Conservation (phyloP, 148 eudicot genomes). For the Gaultheria prostrata region DNA sequence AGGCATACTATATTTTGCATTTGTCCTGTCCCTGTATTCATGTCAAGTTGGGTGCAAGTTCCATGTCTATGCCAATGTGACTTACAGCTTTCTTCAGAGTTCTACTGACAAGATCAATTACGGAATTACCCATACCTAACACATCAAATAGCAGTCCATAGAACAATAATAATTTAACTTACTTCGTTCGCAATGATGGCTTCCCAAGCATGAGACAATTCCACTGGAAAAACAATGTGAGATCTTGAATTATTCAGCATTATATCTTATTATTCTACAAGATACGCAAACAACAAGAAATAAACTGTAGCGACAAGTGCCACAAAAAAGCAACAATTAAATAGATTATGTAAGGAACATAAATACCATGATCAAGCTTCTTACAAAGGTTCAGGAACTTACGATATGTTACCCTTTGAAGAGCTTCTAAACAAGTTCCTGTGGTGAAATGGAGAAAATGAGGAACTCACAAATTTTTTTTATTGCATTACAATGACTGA, state of each 20-base stretch:
- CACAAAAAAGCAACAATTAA: too few species aligned
- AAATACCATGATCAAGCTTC: background rate
- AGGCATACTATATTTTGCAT: background rate
- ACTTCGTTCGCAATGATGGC: conserved; percentile 7
- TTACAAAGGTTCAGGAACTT: conserved; percentile 7
- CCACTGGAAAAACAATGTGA: conserved; percentile 14
- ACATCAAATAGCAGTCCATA: background rate
- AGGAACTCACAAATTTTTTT: background rate
- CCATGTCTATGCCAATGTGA: background rate
- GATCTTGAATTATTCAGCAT: background rate
- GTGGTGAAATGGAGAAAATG: background rate
- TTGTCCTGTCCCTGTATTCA: background rate
- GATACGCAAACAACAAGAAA: background rate
- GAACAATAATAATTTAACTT: background rate
- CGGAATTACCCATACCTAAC: background rate
- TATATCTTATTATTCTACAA: background rate
- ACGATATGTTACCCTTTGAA: conserved; percentile 9
- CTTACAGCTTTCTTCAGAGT: background rate
- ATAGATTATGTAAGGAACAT: background rate
- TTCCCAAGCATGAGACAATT: conserved; percentile 16
- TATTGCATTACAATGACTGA: background rate
- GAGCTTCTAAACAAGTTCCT: conserved; percentile 29
- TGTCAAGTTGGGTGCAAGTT: background rate
- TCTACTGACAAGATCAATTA: background rate
- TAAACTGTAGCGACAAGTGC: background rate